phyloP scores from a whole-genome alignment of 2,329 filamentous ascomycete genomes.

The Neurospora sp. region DNA sequence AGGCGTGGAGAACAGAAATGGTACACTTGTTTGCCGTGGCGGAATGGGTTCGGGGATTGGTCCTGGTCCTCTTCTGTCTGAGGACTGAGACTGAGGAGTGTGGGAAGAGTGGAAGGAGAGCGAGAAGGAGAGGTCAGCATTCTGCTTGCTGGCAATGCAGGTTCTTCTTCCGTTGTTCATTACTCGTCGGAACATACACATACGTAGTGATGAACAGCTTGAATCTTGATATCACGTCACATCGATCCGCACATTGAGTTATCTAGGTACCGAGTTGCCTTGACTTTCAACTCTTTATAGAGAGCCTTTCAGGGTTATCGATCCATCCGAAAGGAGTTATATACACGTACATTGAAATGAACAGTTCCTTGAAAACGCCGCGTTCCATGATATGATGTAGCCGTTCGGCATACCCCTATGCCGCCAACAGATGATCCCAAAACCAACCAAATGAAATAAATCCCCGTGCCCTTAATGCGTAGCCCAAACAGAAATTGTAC shows the following conservation, averaged over 20 bases:
- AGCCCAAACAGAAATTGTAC: not conserved
- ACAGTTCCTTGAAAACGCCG: not conserved
- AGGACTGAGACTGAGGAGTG: not conserved
- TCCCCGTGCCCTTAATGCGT: not conserved
- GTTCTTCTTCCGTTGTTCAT: not conserved
- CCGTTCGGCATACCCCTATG: not conserved
- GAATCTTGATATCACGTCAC: not conserved
- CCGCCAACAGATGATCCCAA: not conserved
- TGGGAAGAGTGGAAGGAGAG: not conserved
- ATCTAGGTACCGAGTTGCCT: too few species aligned
- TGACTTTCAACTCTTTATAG: not conserved
- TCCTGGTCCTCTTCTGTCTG: not conserved
- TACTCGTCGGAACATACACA: not conserved
- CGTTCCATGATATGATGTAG: not conserved
- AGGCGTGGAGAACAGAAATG: slow-evolving; percentile 12
- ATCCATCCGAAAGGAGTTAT: not conserved
- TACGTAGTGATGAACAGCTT: not conserved
- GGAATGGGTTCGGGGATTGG: slow-evolving; percentile 1
- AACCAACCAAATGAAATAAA: not conserved
- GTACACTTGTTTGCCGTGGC: slow-evolving; percentile 8
- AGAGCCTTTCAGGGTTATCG: not conserved
- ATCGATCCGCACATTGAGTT: too few species aligned
- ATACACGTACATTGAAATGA: not conserved
- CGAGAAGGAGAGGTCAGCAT: not conserved
- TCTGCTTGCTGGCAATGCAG: not conserved